phyloP scores from a whole-genome alignment of 1,139 yeast genomes.

The Hyphopichia pseudoburtonii region DNA sequence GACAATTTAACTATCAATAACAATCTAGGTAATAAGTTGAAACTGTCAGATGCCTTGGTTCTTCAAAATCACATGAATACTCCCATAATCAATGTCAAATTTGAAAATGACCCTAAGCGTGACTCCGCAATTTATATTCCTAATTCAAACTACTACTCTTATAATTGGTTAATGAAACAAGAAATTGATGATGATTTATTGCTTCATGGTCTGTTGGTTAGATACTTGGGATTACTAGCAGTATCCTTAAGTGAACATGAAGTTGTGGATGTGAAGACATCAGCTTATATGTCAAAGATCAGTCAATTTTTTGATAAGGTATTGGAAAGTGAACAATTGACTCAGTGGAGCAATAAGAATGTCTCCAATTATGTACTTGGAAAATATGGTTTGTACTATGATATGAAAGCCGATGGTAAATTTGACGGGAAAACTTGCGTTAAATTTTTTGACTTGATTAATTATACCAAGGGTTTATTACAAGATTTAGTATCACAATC shows the following conservation, averaged over 20 bases:
- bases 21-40: conserved; percentile 26
- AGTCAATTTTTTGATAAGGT: conserved; percentile 18
- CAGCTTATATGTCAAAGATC: conserved; percentile 22
- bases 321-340: conserved; percentile 13
- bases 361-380: conserved; percentile 23
- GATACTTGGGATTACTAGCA: conserved; percentile 37
- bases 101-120: conserved; percentile 29
- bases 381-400: conserved; percentile 22
- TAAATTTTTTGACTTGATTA: conserved; percentile 18
- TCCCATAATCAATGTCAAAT: conserved; percentile 38
- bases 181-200: conserved; percentile 29
- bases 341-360: conserved; percentile 21
- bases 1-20: conserved; percentile 33
- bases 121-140: conserved; percentile 33
- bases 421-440: conserved; percentile 13
- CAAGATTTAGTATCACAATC: conserved; percentile 16
- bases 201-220: conserved; percentile 39
- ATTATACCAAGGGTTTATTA: conserved; percentile 16
- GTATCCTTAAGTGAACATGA: conserved; percentile 44
- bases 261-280: conserved; percentile 33
- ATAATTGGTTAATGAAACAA: conserved; percentile 32
- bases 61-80: conserved; percentile 35
- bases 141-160: conserved; percentile 37
- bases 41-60: conserved; percentile 28
- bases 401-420: conserved; percentile 14